Evolutionary conservation across 768 basidiomycete genomes (phyloP).

Genomic region (Plicaturopsis crispa): DNA sequence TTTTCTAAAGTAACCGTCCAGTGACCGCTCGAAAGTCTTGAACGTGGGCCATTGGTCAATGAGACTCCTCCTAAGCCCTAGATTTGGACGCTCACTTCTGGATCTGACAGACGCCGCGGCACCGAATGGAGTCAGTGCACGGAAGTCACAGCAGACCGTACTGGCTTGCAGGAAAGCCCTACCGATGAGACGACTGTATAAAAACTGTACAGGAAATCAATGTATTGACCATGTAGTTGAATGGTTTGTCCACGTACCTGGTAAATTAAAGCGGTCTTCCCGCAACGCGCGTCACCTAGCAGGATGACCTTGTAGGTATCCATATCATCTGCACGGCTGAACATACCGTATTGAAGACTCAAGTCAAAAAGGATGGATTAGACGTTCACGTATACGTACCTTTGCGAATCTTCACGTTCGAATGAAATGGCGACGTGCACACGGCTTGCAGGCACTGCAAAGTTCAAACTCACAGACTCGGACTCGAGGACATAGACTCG

Average conservation of each 20-base stretch:
- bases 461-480: too few species aligned
- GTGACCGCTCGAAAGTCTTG: neutral
- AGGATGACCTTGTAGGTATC: neutral
- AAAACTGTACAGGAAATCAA: neutral
- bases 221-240: neutral
- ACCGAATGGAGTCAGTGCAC: neutral
- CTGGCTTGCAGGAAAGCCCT: neutral
- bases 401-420: too few species aligned
- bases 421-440: too few species aligned
- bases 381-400: too few species aligned
- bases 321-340: too few species aligned
- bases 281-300: neutral
- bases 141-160: neutral
- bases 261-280: neutral
- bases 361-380: too few species aligned
- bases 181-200: neutral
- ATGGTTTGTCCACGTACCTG: neutral
- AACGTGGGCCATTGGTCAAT: neutral
- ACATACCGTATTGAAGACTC: too few species aligned
- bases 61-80: too few species aligned
- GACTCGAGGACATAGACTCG: too few species aligned
- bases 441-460: too few species aligned
- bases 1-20: neutral
- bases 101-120: neutral
- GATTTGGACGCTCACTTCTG: too few species aligned